Conservation (phyloP, 768 basidiomycete genomes). For the Dioszegia hungarica region DNA sequence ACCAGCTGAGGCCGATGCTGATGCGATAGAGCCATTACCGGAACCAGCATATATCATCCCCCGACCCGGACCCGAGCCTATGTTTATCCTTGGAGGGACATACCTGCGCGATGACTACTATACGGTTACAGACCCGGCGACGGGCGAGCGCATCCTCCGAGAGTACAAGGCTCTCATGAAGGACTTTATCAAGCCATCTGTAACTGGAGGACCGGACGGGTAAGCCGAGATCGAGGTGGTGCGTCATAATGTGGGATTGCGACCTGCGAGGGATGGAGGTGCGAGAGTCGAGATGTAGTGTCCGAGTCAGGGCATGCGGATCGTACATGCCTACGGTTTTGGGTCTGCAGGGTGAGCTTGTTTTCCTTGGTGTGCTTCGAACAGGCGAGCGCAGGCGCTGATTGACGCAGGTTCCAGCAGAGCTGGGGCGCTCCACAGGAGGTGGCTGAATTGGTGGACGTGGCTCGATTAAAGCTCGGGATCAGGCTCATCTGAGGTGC, state of each 20-base stretch:
- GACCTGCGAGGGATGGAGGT: conserved; percentile 59
- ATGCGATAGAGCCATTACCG: background rate
- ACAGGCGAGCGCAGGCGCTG: background rate
- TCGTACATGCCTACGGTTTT: conserved; percentile 61
- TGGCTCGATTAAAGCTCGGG: too few relatives aligned
- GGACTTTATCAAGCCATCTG: conserved; percentile 49
- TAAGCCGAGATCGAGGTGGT: conserved; percentile 52
- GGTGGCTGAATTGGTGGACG: conserved; percentile 24
- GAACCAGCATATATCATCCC: conserved; percentile 60
- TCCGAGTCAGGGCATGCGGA: conserved; percentile 22
- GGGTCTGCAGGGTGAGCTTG: conserved; percentile 41
- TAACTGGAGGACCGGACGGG: conserved; percentile 45
- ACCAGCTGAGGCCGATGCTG: conserved; percentile 61
- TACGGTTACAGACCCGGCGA: conserved; percentile 54
- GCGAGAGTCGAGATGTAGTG: conserved; percentile 57
- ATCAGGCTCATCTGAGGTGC: too few relatives aligned
- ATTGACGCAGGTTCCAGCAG: conserved; percentile 33
- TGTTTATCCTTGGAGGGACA: conserved; percentile 59
- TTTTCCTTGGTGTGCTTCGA: background rate
- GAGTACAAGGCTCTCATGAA: conserved; percentile 50
- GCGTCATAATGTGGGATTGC: conserved; percentile 59
- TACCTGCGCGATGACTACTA: conserved; percentile 54
- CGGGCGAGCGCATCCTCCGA: conserved; percentile 54
- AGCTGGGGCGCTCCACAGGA: conserved; percentile 42
- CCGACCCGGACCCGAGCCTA: conserved; percentile 53